Conservation (phyloP, 1,139 yeast species). For the Lodderomyces theae region DNA sequence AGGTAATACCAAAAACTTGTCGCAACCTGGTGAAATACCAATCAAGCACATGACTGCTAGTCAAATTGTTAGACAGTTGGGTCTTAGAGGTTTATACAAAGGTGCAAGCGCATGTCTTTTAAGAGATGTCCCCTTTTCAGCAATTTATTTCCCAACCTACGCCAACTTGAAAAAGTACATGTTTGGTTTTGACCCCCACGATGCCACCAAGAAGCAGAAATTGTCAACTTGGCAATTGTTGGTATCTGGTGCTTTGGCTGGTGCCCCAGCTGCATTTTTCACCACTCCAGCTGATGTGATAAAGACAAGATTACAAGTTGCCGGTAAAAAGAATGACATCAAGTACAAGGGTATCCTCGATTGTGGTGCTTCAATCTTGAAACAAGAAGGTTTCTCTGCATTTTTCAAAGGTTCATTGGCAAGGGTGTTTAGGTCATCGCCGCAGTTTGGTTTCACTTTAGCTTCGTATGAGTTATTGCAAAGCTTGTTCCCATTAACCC, state of each 20-base stretch:
- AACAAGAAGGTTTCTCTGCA: constrained; percentile 74
- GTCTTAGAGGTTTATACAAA: constrained; percentile 81
- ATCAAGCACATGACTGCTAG: constrained; percentile 57
- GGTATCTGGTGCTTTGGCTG: constrained; percentile 90
- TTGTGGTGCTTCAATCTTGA: constrained; percentile 70
- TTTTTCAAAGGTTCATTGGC: constrained; percentile 97
- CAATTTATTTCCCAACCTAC: constrained; percentile 95
- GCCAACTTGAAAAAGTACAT: constrained; percentile 84
- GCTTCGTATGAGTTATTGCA: constrained; percentile 90
- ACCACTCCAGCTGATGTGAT: constrained; percentile 97
- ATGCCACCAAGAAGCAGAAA: constrained; percentile 42
- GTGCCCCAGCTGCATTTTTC: constrained; percentile 95
- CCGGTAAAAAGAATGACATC: constrained; percentile 72
- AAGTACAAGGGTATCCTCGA: constrained; percentile 73
- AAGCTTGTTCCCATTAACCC: constrained; percentile 44
- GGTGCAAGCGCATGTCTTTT: constrained; percentile 90
- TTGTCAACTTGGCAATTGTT: constrained; percentile 82
- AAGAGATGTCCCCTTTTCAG: constrained; percentile 96
- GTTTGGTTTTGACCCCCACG: constrained; percentile 78
- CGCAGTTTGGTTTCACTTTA: constrained; percentile 95
- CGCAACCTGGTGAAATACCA: constrained; percentile 45
- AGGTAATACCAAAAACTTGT: constrained; percentile 57
- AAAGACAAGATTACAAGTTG: constrained; percentile 91
- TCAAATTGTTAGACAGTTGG: constrained; percentile 74
- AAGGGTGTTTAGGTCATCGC: constrained; percentile 90